These are phyloP conservation scores for Didymella arachidicola DNA, from an alignment of 2,329 filamentous ascomycete genomes.

Conservation along the genomic window DNA sequence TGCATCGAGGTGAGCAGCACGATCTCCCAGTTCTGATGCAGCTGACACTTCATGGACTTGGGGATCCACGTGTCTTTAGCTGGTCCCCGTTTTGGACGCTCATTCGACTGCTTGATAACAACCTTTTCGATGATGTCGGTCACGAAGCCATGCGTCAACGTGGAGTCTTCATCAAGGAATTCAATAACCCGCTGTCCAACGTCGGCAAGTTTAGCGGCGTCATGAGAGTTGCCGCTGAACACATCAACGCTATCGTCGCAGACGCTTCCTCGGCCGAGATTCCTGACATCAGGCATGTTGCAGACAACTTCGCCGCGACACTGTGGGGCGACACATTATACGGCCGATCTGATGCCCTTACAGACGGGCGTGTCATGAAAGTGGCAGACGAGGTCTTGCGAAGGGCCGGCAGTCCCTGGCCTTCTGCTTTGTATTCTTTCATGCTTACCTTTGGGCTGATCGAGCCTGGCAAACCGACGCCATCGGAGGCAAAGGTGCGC, in stretches of 20 bases:
- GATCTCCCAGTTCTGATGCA: no score
- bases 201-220: conserved; percentile 2
- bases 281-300: neutral
- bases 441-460: conserved; percentile 6
- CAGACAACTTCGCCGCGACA: conserved; percentile 11
- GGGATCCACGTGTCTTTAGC: conserved; percentile 6
- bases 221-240: neutral
- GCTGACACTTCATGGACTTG: neutral
- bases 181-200: conserved; percentile 11
- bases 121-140: conserved; percentile 12
- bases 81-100: conserved; percentile 19
- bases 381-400: conserved; percentile 5
- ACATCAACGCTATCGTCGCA: neutral
- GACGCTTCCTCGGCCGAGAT: neutral
- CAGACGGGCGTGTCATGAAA: conserved; percentile 1
- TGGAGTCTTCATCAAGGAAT: conserved; percentile 9
- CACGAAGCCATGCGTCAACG: conserved; percentile 4
- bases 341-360: conserved; percentile 3
- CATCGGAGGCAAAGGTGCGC: conserved; percentile 7
- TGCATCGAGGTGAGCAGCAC: conserved; percentile 1
- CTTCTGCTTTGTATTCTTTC: conserved; percentile 13
- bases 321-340: conserved; percentile 16
- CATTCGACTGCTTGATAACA: conserved; percentile 12
- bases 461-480: conserved; percentile 6
- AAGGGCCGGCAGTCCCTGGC: conserved; percentile 11